Conservation (phyloP, 2,329 filamentous ascomycete species). For the Aphanoascus verrucosus region DNA sequence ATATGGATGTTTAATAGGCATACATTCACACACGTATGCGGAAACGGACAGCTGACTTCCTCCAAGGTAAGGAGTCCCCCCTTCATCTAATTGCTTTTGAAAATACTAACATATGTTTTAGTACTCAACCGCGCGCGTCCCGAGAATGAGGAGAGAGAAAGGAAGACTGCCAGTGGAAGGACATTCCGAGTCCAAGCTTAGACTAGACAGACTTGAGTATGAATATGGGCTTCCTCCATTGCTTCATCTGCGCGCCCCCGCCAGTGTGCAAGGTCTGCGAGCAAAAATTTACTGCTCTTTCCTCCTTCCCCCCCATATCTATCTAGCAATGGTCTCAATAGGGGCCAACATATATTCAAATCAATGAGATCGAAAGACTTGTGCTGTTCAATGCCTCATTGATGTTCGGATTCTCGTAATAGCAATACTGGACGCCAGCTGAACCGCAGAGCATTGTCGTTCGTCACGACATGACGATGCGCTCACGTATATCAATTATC, state of each 20-base stretch:
- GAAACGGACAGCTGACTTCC: conserved; percentile 92
- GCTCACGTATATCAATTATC: no score
- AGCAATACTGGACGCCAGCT: neutral
- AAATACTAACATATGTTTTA: conserved; percentile 37
- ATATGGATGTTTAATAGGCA: conserved; percentile 43
- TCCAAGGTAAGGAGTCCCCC: conserved; percentile 59
- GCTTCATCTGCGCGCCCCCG: neutral
- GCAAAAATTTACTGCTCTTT: neutral
- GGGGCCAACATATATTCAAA: neutral
- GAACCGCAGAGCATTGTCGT: no score
- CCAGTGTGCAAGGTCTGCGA: neutral
- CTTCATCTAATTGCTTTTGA: neutral
- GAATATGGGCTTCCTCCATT: neutral
- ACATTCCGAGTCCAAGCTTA: conserved; percentile 63
- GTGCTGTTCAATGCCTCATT: neutral
- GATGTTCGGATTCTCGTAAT: neutral
- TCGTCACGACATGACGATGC: no score
- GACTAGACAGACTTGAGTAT: neutral
- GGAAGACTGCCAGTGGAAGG: conserved; percentile 92
- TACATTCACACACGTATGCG: conserved; percentile 99
- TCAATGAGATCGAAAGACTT: neutral
- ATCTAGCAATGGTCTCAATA: neutral
- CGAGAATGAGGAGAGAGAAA: conserved; percentile 92
- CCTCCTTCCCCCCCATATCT: neutral
- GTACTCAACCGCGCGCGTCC: conserved; percentile 92